Evolutionary conservation across 306 rosid species (phyloP), one percentile per base, ranked within the genome.

Genomic region (Neltuma alba): DNA sequence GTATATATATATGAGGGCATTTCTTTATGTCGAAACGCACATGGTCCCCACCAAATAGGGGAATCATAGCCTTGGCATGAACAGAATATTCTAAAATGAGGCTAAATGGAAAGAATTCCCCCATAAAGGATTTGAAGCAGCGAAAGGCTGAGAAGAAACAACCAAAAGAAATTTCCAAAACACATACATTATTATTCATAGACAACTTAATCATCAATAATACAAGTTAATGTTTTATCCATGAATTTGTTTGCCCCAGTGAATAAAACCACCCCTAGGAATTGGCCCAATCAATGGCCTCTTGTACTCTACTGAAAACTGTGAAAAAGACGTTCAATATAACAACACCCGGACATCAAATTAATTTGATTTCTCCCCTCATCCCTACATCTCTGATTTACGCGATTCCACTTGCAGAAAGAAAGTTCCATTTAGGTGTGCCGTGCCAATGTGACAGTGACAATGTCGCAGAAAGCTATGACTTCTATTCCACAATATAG

Each of bases 21-120:
- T 82, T 65, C 25, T 72, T 65, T 47, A 76, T 31, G 72, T 10
- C 72, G 61, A 38, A 72, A 72, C 63, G 67, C 76, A 72, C 61
- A 54, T 80, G 86, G 89, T 81, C 88, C 85, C 84, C 80, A 30
- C 80, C 74, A 75, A 74, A 63, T 33, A 76, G 75, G 73, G 81
- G 85, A 79, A 86, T 89, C 87, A 85, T 76, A 42, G 73, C 85
- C 87, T 72, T 70, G 84, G 79, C 76, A 85, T 79, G 79, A 81
- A 52, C 72, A 84, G 87, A 84, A 87, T 87, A 86, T 89, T 87
- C 91, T 66, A 76, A 86, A 84, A 82, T 38, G 70, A n/a, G n/a
- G 54, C 38, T 79, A 86, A 66, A 27, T 40, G 61, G 38, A 30
- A 86, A 91, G 37, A 70, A 66, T 12, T n/a, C 30, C 40, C n/a